A percentile compares a stretch with the other conserved stretches of the same genome.
Evolutionary conservation across 257 asterid species (phyloP).

Genomic region (Salvia rosmarinus): DNA sequence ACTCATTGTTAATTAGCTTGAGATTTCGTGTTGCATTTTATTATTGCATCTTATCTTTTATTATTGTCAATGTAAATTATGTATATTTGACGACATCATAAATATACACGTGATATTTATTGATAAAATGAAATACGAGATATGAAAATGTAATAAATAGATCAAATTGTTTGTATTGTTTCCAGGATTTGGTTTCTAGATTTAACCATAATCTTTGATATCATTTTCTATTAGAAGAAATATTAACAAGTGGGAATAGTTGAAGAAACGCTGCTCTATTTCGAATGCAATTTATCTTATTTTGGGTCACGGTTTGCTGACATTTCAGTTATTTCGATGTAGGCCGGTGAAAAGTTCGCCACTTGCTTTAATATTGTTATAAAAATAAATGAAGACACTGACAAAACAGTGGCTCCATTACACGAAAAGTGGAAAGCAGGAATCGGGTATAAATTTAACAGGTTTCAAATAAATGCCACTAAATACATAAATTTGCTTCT

Average conservation of each 20-base stretch:
- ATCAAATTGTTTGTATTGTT: no score
- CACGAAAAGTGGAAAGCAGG: constrained; percentile 14
- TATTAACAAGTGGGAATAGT: neutral
- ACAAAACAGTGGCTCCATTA: constrained; percentile 16
- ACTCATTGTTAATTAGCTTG: no score
- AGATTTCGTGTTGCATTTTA: no score
- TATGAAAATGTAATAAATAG: no score
- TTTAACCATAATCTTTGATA: neutral
- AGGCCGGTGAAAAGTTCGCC: constrained; percentile 13
- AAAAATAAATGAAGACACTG: constrained; percentile 10
- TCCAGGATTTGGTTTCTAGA: neutral
- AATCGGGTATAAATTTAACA: constrained; percentile 23
- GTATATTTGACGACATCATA: no score
- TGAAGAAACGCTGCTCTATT: neutral
- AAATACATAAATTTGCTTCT: neutral
- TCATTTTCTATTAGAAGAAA: neutral
- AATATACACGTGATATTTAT: no score
- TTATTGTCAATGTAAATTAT: no score
- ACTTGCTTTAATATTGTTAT: no score
- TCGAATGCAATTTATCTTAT: neutral
- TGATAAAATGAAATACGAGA: no score
- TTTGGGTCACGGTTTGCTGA: neutral
- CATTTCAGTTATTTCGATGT: neutral
- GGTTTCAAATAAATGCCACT: constrained; percentile 23
- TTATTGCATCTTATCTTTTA: no score